Evolutionary conservation across 2,329 filamentous ascomycete species (phyloP).

Genomic region (Hymenoscyphus albidus): DNA sequence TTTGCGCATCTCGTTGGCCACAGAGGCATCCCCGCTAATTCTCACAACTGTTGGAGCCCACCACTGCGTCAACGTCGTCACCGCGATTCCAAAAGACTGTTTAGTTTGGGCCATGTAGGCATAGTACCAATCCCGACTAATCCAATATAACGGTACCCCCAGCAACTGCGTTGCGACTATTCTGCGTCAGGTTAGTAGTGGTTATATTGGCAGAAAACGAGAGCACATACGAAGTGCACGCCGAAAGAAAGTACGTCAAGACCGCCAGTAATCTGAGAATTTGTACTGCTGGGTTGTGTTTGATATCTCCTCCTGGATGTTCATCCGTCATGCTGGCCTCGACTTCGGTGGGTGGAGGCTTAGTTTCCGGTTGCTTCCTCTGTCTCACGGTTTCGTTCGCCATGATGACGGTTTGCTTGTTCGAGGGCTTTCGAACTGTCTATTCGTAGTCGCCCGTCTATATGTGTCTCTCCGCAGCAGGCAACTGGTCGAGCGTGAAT

Average conservation of each 20-base stretch:
- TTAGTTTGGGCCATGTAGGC: conserved; percentile 86
- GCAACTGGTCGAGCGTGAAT: neutral
- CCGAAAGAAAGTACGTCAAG: conserved; percentile 30
- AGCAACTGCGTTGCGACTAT: conserved; percentile 70
- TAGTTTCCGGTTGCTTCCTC: conserved; percentile 18
- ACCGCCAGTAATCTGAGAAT: conserved; percentile 29
- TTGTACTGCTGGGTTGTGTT: conserved; percentile 31
- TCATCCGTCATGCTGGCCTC: conserved; percentile 14
- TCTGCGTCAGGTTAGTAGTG: conserved; percentile 39
- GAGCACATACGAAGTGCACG: conserved; percentile 31
- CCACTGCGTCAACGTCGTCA: conserved; percentile 77
- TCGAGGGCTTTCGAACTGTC: neutral
- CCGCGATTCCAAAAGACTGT: conserved; percentile 73
- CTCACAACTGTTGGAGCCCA: conserved; percentile 82
- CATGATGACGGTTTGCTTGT: conserved; percentile 18
- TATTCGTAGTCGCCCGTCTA: neutral
- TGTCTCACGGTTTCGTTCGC: conserved; percentile 26
- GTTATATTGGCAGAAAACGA: neutral
- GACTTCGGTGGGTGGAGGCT: neutral
- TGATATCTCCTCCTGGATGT: conserved; percentile 35
- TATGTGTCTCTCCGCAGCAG: neutral
- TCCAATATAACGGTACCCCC: conserved; percentile 69
- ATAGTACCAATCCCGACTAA: conserved; percentile 76
- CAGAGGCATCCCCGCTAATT: conserved; percentile 78
- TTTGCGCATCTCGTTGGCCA: conserved; percentile 68